Base-by-base conservation (phyloP, 2,329 filamentous ascomycete species). In the Coniochaeta sp. region DNA sequence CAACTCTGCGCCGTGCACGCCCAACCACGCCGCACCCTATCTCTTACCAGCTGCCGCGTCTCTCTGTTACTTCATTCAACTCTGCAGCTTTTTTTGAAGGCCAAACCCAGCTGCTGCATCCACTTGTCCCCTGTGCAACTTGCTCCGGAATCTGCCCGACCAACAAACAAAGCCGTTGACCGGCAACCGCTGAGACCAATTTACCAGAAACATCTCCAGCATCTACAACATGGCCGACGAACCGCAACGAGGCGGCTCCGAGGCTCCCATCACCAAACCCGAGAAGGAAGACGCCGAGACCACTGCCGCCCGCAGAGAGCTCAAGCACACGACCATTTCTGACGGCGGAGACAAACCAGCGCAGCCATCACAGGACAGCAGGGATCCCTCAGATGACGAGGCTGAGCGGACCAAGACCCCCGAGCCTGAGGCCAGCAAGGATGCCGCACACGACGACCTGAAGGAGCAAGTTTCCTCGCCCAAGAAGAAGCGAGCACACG, bases 401-500 rank as follows among this genome's bases (percentile, higher is more conserved):
- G 63, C 66, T 55, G 61, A 28, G 58, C 63, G 18, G 56, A 60
- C 53, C 26, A 58, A 64, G 28, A 67, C 70, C 2, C 70, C 69
- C 20, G 67, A 71, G 32, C 61, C 63, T 46, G 64, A 68, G 50
- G 59, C 64, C 55, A n/a, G n/a, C n/a, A 55, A 61, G 18, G 61
- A 66, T 52, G 56, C 59, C n/a, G 61, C 65, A 30, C 64, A 65
- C 48, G 67, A 75, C 50, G 65, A 69, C 32, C 62, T 73, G 58
- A 75, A 69, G 61, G 77, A 82, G 48, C 70, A 75, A 52, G 61
- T 82, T 42, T 70, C 74, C 18, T 85, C 81, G 12, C 82, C 82
- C 27, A 85, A 85, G 71, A 86, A 85, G 73, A 86, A 85, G 71
- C 75, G 82, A 57, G 76, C 73, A 26, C 78, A 80, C 57, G 79